Evolutionary conservation across 129 eudicot genomes (phyloP).

Genomic region (Lactuca saligna): DNA sequence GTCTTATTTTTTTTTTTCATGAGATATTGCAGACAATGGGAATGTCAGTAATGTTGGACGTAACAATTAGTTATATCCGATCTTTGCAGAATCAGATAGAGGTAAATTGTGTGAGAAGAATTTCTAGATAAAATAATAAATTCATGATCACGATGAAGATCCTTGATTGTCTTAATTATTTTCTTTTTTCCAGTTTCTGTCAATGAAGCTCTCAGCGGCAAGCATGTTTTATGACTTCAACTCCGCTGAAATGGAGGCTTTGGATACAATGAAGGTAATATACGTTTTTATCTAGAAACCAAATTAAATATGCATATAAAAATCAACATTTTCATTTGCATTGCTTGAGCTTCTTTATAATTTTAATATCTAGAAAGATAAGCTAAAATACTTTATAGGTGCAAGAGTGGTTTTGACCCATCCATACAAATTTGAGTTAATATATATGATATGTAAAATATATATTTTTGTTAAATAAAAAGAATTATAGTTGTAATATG

Average conservation of each 20-base stretch:
- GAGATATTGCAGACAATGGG: conserved; percentile 71
- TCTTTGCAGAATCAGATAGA: conserved; percentile 91
- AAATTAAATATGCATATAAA: background rate
- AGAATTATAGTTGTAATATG: too few relatives aligned
- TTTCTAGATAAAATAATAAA: background rate
- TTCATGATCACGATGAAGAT: background rate
- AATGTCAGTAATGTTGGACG: conserved; percentile 96
- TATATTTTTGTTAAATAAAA: too few relatives aligned
- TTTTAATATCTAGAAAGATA: conserved; percentile 6
- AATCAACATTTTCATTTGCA: conserved; percentile 5
- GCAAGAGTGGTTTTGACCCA: too few relatives aligned
- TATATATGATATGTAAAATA: too few relatives aligned
- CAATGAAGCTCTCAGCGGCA: conserved; percentile 97
- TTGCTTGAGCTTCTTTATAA: background rate
- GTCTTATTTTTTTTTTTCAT: background rate
- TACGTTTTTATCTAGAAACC: background rate
- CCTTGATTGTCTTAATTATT: background rate
- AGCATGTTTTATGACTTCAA: conserved; percentile 92
- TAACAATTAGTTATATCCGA: conserved; percentile 71
- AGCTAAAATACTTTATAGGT: too few relatives aligned
- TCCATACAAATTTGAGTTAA: too few relatives aligned
- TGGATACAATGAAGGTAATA: conserved; percentile 66
- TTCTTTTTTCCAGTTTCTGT: conserved; percentile 59
- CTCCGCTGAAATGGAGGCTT: conserved; percentile 77
- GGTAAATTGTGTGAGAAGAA: conserved; percentile 35